Conservation (phyloP, 352 stramenopile genomes). For the Globisporangium okanoganense region DNA sequence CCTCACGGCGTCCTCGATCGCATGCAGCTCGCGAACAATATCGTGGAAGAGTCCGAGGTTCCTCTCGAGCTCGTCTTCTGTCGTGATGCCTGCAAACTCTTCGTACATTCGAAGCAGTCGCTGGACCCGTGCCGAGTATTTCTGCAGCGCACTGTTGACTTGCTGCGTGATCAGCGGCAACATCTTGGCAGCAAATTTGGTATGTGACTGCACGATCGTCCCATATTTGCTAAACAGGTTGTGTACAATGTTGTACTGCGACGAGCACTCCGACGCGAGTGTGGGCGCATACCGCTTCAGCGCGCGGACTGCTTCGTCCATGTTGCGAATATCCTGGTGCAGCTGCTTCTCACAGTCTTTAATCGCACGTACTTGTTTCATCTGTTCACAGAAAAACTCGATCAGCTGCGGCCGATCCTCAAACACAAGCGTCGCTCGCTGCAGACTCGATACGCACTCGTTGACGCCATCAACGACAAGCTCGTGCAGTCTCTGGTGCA, state of each 20-base stretch:
- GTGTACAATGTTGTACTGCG: constrained; percentile 51
- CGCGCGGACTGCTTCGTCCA: constrained; percentile 56
- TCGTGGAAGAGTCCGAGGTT: constrained; percentile 51
- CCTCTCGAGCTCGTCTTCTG: constrained; percentile 56
- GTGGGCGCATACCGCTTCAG: constrained; percentile 41
- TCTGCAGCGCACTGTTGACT: constrained; percentile 50
- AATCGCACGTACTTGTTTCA: constrained; percentile 50
- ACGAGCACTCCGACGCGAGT: constrained; percentile 20
- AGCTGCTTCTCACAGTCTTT: constrained; percentile 55
- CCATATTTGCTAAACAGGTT: constrained; percentile 45
- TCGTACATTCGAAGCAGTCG: constrained; percentile 49
- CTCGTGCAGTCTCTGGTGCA: constrained; percentile 36
- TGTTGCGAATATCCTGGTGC: constrained; percentile 63
- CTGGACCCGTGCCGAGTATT: constrained; percentile 48
- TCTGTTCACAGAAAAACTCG: constrained; percentile 68
- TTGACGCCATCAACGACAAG: constrained; percentile 31
- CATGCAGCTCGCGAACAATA: constrained; percentile 35
- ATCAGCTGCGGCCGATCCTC: constrained; percentile 72
- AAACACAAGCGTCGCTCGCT: constrained; percentile 40
- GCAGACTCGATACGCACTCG: constrained; percentile 38
- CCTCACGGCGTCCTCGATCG: constrained; percentile 44
- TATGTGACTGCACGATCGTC: constrained; percentile 38
- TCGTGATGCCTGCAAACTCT: constrained; percentile 37
- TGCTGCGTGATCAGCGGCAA: constrained; percentile 67
- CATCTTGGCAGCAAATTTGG: constrained; percentile 64